These are phyloP conservation scores for Xylaria sp. DNA, from an alignment of 2,329 filamentous ascomycete species.

Conservation along the genomic window DNA sequence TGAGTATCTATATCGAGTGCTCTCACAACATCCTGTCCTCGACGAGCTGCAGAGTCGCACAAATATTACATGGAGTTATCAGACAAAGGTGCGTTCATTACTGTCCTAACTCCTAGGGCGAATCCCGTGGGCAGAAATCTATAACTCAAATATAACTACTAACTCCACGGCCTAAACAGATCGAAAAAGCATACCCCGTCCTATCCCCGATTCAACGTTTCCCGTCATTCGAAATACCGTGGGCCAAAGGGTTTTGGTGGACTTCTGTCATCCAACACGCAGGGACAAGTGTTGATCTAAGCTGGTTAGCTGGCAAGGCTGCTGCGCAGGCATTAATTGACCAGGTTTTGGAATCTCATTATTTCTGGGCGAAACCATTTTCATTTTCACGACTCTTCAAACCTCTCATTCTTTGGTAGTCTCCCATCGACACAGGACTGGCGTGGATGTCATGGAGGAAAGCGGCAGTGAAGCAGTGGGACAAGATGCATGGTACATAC, in stretches of 20 bases:
- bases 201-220: conserved; percentile 34
- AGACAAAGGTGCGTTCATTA: conserved; percentile 21
- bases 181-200: conserved; percentile 43
- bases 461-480: neutral
- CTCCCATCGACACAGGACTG: neutral
- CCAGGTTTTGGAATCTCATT: neutral
- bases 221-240: conserved; percentile 39
- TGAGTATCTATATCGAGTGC: conserved; percentile 33
- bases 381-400: no score
- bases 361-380: no score
- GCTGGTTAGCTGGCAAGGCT: conserved; percentile 44
- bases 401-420: neutral
- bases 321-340: conserved; percentile 42
- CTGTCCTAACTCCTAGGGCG: neutral
- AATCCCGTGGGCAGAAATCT: neutral
- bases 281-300: conserved; percentile 43
- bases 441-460: neutral
- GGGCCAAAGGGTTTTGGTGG: conserved; percentile 44
- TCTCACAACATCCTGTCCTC: conserved; percentile 23
- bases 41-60: conserved; percentile 4
- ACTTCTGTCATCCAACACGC: conserved; percentile 42
- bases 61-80: conserved; percentile 25
- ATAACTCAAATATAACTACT: conserved; percentile 2
- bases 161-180: conserved; percentile 35
- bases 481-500: neutral